Base-by-base conservation (phyloP, 371 early-diverging fungal species). In the Umbelopsis sp. region DNA sequence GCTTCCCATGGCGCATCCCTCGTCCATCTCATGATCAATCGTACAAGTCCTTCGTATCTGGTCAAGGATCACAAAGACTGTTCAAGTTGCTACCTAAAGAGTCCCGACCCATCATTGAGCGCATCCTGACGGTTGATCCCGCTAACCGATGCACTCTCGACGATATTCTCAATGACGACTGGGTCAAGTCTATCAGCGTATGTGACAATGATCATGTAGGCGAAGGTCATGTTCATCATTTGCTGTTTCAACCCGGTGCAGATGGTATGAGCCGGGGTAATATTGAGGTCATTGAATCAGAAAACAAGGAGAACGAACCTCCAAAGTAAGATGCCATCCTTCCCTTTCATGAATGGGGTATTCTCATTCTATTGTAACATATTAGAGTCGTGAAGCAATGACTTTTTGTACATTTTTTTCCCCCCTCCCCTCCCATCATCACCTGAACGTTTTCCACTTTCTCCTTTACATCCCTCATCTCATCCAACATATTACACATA, bases 1-100 rank as follows among this genome's bases (percentile, higher is more conserved):
- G 86, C 18, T 90, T 92, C 66, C 92, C 92, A 22, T 92, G 92
- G 92, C 72, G 74, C 20, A 38, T 84, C 4, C 82, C 89, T 65
- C 71, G 75, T 32, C 72, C 77, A 18, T 71, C 69, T 38, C 76
- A 75, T 44, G 86, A 84, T 70, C 70, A 75, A 16, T 83, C 85
- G 20, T 84, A 73, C 66, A 78, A 75, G 52, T 78, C 83, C 52
- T 85, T 71, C 72, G 65, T 74, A 20, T 74, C 70, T 22, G 70
- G 74, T 5, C 65, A 66, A 38, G 86, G 85, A 32, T 80, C 83
- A 22, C 66, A 76, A 12, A 70, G 80, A 25, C 69, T 87, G 3
- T 72, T 87, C 63, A 79, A 80, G 29, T 48, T 84, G 25, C 68
- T 87, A 44, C 85, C 86, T 14, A 75, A 78, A 25, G 79, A 80